phyloP scores from a whole-genome alignment of 176 grass and related monocot species.

The Oryza meridionalis region DNA sequence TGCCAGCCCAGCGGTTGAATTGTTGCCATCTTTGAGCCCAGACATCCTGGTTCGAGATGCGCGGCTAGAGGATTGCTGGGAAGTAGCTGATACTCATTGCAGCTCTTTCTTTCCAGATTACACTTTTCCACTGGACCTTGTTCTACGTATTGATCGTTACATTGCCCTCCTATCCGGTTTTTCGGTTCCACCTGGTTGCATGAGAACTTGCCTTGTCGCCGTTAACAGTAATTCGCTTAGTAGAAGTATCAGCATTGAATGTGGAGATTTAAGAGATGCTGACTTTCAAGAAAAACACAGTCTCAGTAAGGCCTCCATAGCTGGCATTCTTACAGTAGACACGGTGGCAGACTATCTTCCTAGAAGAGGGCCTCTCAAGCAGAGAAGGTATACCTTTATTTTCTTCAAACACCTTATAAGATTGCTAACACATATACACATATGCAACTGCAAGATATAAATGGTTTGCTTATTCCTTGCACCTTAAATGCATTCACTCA shows the following conservation, averaged over 20 bases:
- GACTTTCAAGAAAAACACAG: slow-evolving; percentile 55
- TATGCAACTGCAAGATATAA: background rate
- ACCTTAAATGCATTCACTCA: background rate
- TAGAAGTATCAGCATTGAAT: slow-evolving; percentile 48
- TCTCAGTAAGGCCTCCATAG: slow-evolving; percentile 58
- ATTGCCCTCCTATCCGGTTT: slow-evolving; percentile 73
- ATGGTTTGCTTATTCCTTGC: background rate
- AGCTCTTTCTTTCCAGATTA: slow-evolving; percentile 90
- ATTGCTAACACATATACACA: background rate
- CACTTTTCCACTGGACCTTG: slow-evolving; percentile 81
- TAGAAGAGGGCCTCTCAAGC: slow-evolving; percentile 74
- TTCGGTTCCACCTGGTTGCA: slow-evolving; percentile 79
- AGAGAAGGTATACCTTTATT: slow-evolving; percentile 77
- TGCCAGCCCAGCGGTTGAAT: slow-evolving; percentile 67
- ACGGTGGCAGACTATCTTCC: slow-evolving; percentile 89
- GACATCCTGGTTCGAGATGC: slow-evolving; percentile 78
- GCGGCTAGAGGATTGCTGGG: slow-evolving; percentile 84
- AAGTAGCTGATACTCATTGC: slow-evolving; percentile 96
- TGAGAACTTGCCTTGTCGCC: slow-evolving; percentile 85
- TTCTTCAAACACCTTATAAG: background rate
- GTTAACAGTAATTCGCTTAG: slow-evolving; percentile 45
- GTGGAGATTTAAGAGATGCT: slow-evolving; percentile 52
- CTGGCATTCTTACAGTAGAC: slow-evolving; percentile 87
- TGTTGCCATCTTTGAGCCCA: slow-evolving; percentile 71
- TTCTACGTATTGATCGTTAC: slow-evolving; percentile 81